Percentiles rank a stretch among this genome's conserved stretches.
Evolutionary conservation across 495 filamentous ascomycete genomes (phyloP).

Genomic region (Trichoderma virens): DNA sequence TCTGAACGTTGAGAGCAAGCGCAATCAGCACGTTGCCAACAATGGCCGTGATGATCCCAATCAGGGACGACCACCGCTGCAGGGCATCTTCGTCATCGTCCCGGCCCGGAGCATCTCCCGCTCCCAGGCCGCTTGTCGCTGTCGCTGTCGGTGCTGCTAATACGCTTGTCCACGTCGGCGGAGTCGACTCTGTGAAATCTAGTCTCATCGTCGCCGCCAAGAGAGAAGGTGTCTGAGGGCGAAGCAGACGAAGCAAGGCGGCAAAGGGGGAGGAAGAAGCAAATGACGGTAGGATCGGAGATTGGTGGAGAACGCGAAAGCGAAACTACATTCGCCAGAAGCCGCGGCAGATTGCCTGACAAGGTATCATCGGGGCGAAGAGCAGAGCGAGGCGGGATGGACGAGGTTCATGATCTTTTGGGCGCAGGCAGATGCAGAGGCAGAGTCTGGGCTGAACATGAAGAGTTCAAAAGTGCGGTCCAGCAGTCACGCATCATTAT

Average conservation of each 20-base stretch:
- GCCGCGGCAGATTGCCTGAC: conserved; percentile 4
- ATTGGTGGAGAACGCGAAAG: not conserved
- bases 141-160: conserved; percentile 8
- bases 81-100: conserved; percentile 37
- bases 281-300: conserved; percentile 6
- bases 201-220: not conserved
- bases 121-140: conserved; percentile 18
- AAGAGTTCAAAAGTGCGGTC: not conserved
- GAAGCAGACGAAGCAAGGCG: not conserved
- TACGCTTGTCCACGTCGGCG: not conserved
- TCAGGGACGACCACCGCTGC: conserved; percentile 81
- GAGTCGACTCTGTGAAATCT: not conserved
- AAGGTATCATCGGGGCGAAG: not conserved
- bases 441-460: too few species aligned
- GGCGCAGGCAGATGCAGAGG: too few species aligned
- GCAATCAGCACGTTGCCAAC: conserved; percentile 88
- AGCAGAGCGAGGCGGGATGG: not conserved
- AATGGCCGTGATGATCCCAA: conserved; percentile 90
- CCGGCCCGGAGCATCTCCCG: conserved; percentile 21
- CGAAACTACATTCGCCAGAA: not conserved
- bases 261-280: not conserved
- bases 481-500: not conserved
- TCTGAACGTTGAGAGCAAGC: conserved; percentile 90
- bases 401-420: too few species aligned
- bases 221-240: too few species aligned